Base-by-base conservation (phyloP, 176 grass and related monocot species). In the Avena sativa region DNA sequence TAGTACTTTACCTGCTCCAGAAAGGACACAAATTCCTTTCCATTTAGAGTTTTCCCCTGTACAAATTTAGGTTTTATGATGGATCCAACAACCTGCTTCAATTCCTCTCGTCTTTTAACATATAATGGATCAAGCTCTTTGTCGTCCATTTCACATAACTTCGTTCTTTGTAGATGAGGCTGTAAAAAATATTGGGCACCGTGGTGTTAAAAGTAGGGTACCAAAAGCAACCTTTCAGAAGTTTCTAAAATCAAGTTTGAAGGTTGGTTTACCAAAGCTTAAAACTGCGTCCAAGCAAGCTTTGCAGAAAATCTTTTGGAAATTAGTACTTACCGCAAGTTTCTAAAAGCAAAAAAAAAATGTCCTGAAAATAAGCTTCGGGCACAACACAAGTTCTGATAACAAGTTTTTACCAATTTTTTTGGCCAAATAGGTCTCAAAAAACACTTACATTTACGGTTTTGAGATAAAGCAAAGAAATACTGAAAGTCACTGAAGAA, bases 101-200 rank as follows among this genome's bases (percentile, higher is more conserved):
- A 86, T 70, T 96, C 83, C 12, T 96, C 97, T 85, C 94, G 86
- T 66, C 89, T 94, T 83, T 92, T 16, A 66, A 99, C 88, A 82
- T 99, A 99, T 28, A 88, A 80, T 46, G 86, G 87, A 21, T 94
- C 94, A 53, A 99, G 91, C 83, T 99, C 90, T 65, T 78, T 87
- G 82, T 99, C 97, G 32, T 94, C 91, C 92, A 99, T 81, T 4
- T 99, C 94, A 65, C 97, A 99, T 81, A 99, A 87, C 81, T 94
- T 99, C 78, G 97, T 99, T 92, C 97, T 96, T 96, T 96, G 94
- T 46, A 99, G 89, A 96, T 99, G 97, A 74, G 97, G 97, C 97
- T 99, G 92, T 20, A 88, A 88, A 85, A 11, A 73, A 78, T 48
- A 79, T 60, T 12, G 0, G 14, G 8, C 55, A 9, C 9, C 62